phyloP scores from a whole-genome alignment of 768 basidiomycete species.

The Russula virescens region DNA sequence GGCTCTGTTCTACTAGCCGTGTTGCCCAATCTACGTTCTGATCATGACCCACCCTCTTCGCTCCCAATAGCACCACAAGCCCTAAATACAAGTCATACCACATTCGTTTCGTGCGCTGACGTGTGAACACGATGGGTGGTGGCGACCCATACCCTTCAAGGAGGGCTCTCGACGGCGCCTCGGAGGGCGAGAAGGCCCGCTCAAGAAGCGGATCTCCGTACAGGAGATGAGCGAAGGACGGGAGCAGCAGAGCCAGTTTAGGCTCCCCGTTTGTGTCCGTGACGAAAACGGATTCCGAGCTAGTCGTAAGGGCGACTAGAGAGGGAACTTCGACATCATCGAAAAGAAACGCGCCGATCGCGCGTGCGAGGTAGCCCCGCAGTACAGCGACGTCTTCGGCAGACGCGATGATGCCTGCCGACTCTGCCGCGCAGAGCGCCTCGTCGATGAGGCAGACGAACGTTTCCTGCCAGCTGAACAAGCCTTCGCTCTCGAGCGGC shows the following conservation, averaged over 20 bases:
- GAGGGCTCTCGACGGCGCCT: conserved; percentile 35
- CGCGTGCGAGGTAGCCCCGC: conserved; percentile 51
- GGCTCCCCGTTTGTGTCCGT: conserved; percentile 28
- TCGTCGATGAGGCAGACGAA: conserved; percentile 57
- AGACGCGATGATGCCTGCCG: conserved; percentile 23
- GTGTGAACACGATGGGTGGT: conserved; percentile 47
- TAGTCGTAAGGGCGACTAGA: conserved; percentile 57
- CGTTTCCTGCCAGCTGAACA: conserved; percentile 72
- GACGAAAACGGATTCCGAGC: conserved; percentile 53
- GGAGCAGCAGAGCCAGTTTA: conserved; percentile 39
- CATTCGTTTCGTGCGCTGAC: conserved; percentile 68
- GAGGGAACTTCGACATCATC: conserved; percentile 71
- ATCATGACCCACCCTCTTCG: conserved; percentile 31
- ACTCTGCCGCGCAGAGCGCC: conserved; percentile 43
- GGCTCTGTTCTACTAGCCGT: conserved; percentile 30
- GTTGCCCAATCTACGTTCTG: conserved; percentile 38
- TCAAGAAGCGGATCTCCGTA: conserved; percentile 79
- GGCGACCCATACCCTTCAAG: conserved; percentile 56
- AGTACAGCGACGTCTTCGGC: conserved; percentile 40
- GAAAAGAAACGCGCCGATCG: conserved; percentile 70
- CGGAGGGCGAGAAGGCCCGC: conserved; percentile 45
- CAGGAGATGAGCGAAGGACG: conserved; percentile 43
- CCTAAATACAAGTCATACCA: conserved; percentile 74
- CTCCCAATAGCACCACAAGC: conserved; percentile 41
- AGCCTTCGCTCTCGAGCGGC: conserved; percentile 29